Conservation (phyloP, 169 alveolate species). For the Theileria parva region DNA sequence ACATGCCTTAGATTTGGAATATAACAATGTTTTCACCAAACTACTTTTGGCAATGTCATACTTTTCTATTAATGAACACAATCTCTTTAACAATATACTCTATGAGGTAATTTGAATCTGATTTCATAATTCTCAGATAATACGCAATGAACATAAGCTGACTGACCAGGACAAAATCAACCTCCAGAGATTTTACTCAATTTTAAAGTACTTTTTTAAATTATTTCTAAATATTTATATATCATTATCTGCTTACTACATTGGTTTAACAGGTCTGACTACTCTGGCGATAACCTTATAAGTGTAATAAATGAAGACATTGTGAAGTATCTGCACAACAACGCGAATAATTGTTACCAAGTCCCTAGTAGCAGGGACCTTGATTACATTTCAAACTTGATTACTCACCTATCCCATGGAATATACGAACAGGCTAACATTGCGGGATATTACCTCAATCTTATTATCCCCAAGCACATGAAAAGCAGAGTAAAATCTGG, state of each 20-base stretch:
- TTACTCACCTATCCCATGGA: not conserved
- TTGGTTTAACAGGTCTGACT: not conserved
- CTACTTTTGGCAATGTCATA: conserved; percentile 7
- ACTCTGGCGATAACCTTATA: not conserved
- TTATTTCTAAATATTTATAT: not conserved
- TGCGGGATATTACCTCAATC: not conserved
- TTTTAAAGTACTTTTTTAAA: conserved; percentile 25
- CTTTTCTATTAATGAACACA: not conserved
- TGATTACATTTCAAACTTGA: conserved; percentile 7
- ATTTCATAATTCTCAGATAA: not conserved
- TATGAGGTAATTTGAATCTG: not conserved
- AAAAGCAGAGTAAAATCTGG: not conserved
- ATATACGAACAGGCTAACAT: conserved; percentile 4
- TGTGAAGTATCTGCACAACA: not conserved
- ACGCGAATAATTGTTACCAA: not conserved
- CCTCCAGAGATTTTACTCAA: conserved; percentile 38
- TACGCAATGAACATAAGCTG: not conserved
- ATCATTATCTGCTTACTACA: not conserved
- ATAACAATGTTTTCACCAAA: not conserved
- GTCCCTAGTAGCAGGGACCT: not conserved
- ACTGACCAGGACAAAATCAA: conserved; percentile 42
- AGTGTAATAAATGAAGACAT: not conserved
- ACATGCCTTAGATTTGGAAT: not conserved
- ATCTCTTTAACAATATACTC: conserved; percentile 9
- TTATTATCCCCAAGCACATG: not conserved